Conservation (phyloP, 805 yeast genomes). For the Brettanomyces sp. region DNA sequence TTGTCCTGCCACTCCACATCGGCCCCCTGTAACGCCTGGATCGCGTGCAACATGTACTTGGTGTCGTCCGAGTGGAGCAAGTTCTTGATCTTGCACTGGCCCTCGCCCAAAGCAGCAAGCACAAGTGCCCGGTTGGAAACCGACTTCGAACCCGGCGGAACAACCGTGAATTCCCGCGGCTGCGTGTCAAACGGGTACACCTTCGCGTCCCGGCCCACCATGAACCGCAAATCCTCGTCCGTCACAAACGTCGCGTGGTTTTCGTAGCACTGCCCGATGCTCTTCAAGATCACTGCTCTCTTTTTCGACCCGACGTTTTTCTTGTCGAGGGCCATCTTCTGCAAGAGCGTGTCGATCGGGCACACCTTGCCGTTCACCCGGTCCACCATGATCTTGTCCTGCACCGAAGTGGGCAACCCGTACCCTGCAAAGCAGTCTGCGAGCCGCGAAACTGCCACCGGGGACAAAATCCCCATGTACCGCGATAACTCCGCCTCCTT, state of each 20-base stretch:
- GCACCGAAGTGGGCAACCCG: constrained; percentile 71
- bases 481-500: constrained; percentile 94
- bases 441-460: constrained; percentile 89
- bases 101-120: constrained; percentile 84
- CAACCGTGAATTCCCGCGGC: constrained; percentile 32
- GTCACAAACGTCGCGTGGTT: constrained; percentile 76
- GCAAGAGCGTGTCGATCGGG: constrained; percentile 64
- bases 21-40: constrained; percentile 72
- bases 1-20: constrained; percentile 72
- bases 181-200: constrained; percentile 51
- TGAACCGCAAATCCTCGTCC: constrained; percentile 71
- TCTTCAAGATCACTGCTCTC: constrained; percentile 73
- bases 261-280: constrained; percentile 85
- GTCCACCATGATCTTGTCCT: constrained; percentile 62
- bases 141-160: constrained; percentile 96
- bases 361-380: constrained; percentile 62
- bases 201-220: constrained; percentile 70
- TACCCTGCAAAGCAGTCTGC: constrained; percentile 77
- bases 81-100: constrained; percentile 75
- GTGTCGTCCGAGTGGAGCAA: constrained; percentile 94
- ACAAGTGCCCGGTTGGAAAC: constrained; percentile 92
- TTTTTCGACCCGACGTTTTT: constrained; percentile 91
- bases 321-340: constrained; percentile 92
- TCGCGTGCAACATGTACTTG: constrained; percentile 86
- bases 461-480: constrained; percentile 77